Base-by-base conservation (phyloP, 2,329 filamentous ascomycete species). In the Tolypocladium tropicale region DNA sequence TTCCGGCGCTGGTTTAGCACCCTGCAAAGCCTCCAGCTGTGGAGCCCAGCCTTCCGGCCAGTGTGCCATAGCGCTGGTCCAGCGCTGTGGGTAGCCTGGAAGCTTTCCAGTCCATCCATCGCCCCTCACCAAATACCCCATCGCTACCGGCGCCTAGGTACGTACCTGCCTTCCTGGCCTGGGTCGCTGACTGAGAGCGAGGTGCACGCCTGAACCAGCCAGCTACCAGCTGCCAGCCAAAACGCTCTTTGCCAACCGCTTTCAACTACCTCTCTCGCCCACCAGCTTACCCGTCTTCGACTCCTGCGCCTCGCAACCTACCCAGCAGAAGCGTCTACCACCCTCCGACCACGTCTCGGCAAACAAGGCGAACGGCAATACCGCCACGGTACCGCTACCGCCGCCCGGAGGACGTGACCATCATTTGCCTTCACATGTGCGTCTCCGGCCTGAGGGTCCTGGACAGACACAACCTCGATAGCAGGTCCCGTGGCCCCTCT, bases 381-480 rank as follows among this genome's bases (percentile, higher is more conserved):
- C 41, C 9, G 14, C 53, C 25, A 28, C 34, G 16, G 21, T 46
- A 23, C 28, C 16, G 34, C 53, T 52, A 14, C 56, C 43, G 48
- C 33, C 21, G 14, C 50, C 23, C 4, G 30, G 41, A 41, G 32
- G 43, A 50, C 53, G 33, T 37, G 43, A 50, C 53, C 30, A 39
- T 25, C 41, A 54, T 36, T 52, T 50, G 46, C 37, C 52, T 55
- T 54, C 52, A 56, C 49, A 53, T 55, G 55, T 56, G 59, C 54
- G 51, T 56, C 51, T 23, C 50, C 18, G 53, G 48, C 49, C 10
- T 55, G 52, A 39, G 37, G 33, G 12, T 58, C 39, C 53, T 54
- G 41, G 37, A 49, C 53, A 50, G 55, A 52, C 55, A 57, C 55
- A 48, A 36, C 36, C 36, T 52, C 51, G 56, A 53, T 36, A 53